These are phyloP conservation scores for Xylaria scruposa DNA, from an alignment of 495 filamentous ascomycete species.

Conservation along the genomic window DNA sequence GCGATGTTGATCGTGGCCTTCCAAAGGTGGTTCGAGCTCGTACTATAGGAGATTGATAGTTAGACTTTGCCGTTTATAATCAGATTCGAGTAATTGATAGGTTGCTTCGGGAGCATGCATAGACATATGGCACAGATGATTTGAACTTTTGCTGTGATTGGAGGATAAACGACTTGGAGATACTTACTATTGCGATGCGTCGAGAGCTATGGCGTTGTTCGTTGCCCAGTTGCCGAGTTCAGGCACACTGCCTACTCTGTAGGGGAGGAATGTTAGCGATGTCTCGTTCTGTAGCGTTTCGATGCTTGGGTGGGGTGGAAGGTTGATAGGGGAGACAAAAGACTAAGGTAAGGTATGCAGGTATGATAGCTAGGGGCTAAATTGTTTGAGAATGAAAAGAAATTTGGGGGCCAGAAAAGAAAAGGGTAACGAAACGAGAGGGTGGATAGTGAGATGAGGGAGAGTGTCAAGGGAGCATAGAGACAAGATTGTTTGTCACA, in stretches of 20 bases:
- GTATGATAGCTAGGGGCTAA: not conserved
- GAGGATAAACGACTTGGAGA: not conserved
- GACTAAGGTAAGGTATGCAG: not conserved
- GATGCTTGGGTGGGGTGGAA: not conserved
- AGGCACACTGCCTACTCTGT: slow-evolving; percentile 60
- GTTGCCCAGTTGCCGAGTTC: slow-evolving; percentile 65
- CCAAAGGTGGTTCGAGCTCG: slow-evolving; percentile 64
- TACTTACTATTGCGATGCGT: slow-evolving; percentile 54
- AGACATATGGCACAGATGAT: not conserved
- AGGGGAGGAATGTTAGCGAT: slow-evolving; percentile 29
- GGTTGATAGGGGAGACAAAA: not conserved
- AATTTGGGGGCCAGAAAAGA: not conserved
- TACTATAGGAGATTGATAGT: slow-evolving; percentile 27
- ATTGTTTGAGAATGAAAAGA: not conserved
- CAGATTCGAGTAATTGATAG: not conserved
- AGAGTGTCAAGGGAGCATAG: not conserved
- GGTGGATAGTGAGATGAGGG: too few relatives aligned
- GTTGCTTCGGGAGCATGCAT: not conserved
- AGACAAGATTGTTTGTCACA: slow-evolving; percentile 14
- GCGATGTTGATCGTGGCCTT: slow-evolving; percentile 56
- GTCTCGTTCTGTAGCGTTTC: not conserved
- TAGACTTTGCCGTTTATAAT: not conserved
- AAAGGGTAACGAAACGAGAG: too few relatives aligned
- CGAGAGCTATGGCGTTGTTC: slow-evolving; percentile 55
- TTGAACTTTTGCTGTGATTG: not conserved